Base-by-base conservation (phyloP, 805 yeast species). In the Cyberlindnera sargentensis region DNA sequence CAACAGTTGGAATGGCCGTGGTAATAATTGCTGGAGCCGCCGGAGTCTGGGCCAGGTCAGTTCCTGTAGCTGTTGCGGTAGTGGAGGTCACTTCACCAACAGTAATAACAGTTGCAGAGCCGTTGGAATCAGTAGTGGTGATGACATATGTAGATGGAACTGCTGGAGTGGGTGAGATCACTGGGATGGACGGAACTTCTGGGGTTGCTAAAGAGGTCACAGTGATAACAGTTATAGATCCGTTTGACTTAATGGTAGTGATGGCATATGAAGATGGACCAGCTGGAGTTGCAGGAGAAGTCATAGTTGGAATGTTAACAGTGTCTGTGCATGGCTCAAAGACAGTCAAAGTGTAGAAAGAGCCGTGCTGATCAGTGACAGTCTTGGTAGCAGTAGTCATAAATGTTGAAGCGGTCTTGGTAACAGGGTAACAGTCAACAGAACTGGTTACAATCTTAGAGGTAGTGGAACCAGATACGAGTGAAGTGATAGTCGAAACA, bases 1-100 rank as follows among this genome's bases (percentile, higher is more conserved):
- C 36, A 11, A 5, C 24, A 26, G 36, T 10, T 6, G 30, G 35
- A 31, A 26, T 20, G 15, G 23, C 40, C 8, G 37, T 35, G 4
- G 28, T 15, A 35, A 15, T n/a, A 4, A 28, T 15, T 10, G 30
- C 29, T 24, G 30, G 8, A 24, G 37, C n/a, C 7, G 15, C 29
- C 10, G 30, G 23, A 8, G 37, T 24, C 8, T 4, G 28, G 24
- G 37, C 10, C 28, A 6, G 10, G 33, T 34, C 23, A 15, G 36
- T 34, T 10, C 31, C 31, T 29, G 31, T 29, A 8, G 36, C 5
- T 6, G 36, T 25, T n/a, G 25, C 36, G 20, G 23, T 10, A 15
- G 23, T 44, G 15, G 49, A 37, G 9, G 42, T 44, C n/a, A 39
- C 34, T 26, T 49, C 42, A 9, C 43, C 41, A 23, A 44, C 48